Evolutionary conservation across 2,329 filamentous ascomycete genomes (phyloP), one percentile per base, ranked within the genome.

Genomic region (Neofusicoccum sp.): DNA sequence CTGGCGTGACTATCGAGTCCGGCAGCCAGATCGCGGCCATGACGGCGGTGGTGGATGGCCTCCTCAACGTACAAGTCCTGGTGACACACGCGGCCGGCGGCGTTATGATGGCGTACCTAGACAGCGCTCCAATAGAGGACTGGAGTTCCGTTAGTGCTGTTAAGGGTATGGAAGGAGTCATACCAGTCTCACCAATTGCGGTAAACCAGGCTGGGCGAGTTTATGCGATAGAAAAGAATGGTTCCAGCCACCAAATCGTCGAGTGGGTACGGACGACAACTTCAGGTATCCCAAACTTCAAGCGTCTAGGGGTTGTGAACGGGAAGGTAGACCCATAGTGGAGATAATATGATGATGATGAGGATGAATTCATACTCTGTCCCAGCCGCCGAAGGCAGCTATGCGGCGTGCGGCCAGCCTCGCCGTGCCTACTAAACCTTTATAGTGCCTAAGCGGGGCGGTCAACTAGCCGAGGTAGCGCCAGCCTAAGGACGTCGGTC

Each of bases 51-150:
- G 9, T 11, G 1, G 14, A 45, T 11, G 38, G n/a, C 3, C 20
- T 36, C 8, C 28, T 5, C 11, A 34, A 45, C 28, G 11, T 14
- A 3, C 40, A 45, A 14, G 53, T 58, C 0, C 28, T 58, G 3
- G 14, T 45, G 3, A 45, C 40, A 1, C 16, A 28, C 20, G 11
- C 1, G 5, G 12, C 14, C 40, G 53, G 53, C 7, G 30, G 40
- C 31, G 53, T 58, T 6, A 45, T 26, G 53, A 58, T 45, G 53
- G 53, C 40, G 8, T 45, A 58, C 31, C 6, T 45, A 16, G 40
- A 58, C 14, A 40, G 53, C 1, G 24, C 12, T 4, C 51, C 51
- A 14, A 28, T 20, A 2, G n/a, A 16, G 1, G 14, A 30, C 6
- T 57, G 53, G 53, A 28, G n/a, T n/a, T 30, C 9, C 6, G 20